Base-by-base conservation (phyloP, 2,329 filamentous ascomycete genomes). In the Penicillium concentricum region DNA sequence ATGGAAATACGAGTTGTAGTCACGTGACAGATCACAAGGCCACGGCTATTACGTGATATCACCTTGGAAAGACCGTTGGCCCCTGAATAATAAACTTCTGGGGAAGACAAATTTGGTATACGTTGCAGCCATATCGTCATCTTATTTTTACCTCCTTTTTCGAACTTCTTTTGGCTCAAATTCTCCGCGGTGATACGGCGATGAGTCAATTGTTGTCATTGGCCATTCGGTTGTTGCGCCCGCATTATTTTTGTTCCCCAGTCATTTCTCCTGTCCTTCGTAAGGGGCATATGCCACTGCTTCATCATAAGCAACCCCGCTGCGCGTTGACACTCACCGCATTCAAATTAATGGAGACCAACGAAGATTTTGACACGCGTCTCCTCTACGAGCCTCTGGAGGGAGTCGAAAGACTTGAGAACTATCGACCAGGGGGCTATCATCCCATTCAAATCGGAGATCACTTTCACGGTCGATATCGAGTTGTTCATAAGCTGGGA, bases 181-280 rank as follows among this genome's bases (percentile, higher is more conserved):
- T 86, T 39, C 86, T 86, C 74, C 78, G 78, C 45, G n/a, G 3
- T 49, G 37, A 49, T 45, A 59, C 42, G 32, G 43, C 39, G 45
- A 61, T 59, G 59, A 61, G 46, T 52, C 32, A 45, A 48, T 48
- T 54, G 35, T 53, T 57, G 8, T 52, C 56, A 43, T 59, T 47
- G 38, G 38, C 38, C 30, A 46, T 42, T 47, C 54, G 47, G 26
- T 50, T 34, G 24, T 55, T 58, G 32, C 47, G 51, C 42, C 54
- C 51, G n/a, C 49, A 43, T 44, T 20, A 26, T 42, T 39, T 41
- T 51, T 49, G 22, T n/a, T 45, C 54, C 49, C 54, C 35, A 56
- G 43, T 47, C 15, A 20, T 18, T 42, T 22, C 34, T 54, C 37
- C 57, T 54, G 15, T 52, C 53, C 50, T 46, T 54, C 39, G n/a